Conservation (phyloP, 2,329 filamentous ascomycete genomes). For the Pseudocercospora macadamiae region DNA sequence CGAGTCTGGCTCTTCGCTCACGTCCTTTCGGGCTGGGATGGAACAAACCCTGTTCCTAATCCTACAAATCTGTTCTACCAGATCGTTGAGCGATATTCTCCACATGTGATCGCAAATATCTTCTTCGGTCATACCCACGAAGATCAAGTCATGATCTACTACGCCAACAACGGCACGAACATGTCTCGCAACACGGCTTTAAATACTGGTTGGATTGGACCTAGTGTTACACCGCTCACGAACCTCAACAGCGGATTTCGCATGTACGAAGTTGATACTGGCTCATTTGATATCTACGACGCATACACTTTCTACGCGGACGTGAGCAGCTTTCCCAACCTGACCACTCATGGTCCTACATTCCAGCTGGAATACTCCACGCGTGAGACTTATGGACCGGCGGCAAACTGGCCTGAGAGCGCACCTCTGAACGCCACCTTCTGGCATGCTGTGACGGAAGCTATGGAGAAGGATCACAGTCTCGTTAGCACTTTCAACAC, state of each 20-base stretch:
- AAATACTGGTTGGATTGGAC: constrained; percentile 57
- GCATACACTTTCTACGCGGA: constrained; percentile 59
- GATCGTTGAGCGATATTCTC: constrained; percentile 58
- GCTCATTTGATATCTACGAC: constrained; percentile 57
- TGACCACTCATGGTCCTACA: constrained; percentile 49
- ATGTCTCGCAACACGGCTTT: constrained; percentile 46
- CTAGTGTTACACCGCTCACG: constrained; percentile 56
- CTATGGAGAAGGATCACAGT: constrained; percentile 55
- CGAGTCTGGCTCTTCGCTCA: constrained; percentile 60
- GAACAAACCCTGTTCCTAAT: constrained; percentile 56
- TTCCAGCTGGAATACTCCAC: constrained; percentile 58
- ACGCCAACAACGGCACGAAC: constrained; percentile 51
- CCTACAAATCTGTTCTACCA: constrained; percentile 59
- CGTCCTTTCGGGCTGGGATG: constrained; percentile 61
- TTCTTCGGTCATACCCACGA: constrained; percentile 62
- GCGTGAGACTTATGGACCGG: constrained; percentile 51
- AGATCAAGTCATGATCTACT: constrained; percentile 59
- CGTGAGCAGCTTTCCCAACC: constrained; percentile 48
- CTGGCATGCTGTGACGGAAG: constrained; percentile 61
- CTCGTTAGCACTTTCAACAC: constrained; percentile 57
- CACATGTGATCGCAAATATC: constrained; percentile 58
- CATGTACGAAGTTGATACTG: constrained; percentile 59
- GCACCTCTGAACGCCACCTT: constrained; percentile 62
- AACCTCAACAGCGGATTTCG: constrained; percentile 59
- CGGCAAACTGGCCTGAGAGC: constrained; percentile 49